phyloP scores from a whole-genome alignment of 2,329 filamentous ascomycete genomes.

The Mollisia scopiformis region DNA sequence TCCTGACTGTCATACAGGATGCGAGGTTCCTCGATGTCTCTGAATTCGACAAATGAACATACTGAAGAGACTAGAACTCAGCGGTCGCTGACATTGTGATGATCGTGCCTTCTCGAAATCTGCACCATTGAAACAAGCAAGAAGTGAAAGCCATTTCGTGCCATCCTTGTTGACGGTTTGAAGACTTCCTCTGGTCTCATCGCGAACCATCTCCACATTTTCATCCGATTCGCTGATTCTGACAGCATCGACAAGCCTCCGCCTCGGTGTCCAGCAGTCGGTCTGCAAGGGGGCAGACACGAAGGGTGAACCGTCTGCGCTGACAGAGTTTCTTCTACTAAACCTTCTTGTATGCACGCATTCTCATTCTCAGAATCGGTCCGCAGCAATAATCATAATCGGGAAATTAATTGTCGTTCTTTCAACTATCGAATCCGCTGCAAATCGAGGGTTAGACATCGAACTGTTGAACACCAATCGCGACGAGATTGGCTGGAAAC shows the following conservation, averaged over 20 bases:
- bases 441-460: background rate
- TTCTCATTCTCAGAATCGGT: background rate
- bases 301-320: background rate
- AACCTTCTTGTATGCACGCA: too few species aligned
- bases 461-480: background rate
- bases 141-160: background rate
- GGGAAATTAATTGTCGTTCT: background rate
- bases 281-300: background rate
- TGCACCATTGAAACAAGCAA: background rate
- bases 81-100: background rate
- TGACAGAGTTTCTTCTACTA: background rate
- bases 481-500: conserved; percentile 2
- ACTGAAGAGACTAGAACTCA: background rate
- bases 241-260: background rate
- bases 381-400: background rate
- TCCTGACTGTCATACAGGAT: background rate
- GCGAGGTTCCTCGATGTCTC: background rate
- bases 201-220: conserved; percentile 6
- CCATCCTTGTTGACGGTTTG: background rate
- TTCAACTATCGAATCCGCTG: background rate
- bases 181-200: background rate
- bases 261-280: background rate
- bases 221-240: conserved; percentile 1
- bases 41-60: background rate
- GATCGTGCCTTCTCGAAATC: background rate